Base-by-base conservation (phyloP, 1,139 yeast genomes). In the Diutina neorugosa region DNA sequence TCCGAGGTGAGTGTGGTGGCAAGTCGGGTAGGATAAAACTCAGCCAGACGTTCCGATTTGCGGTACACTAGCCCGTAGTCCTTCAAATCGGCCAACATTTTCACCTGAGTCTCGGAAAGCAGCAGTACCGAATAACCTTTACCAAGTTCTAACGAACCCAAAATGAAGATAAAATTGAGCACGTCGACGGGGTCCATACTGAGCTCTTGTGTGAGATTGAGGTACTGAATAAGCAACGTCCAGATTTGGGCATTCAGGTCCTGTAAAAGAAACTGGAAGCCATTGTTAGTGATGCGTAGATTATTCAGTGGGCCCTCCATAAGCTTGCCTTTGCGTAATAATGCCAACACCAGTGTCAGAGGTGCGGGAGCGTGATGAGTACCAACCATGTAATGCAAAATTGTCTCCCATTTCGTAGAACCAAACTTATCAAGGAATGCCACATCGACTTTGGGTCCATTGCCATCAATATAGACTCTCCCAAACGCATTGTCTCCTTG, bases 181-280 rank as follows among this genome's bases (percentile, higher is more conserved):
- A 93, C 96, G 63, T 94, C 98, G 27, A 93, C 98, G 0, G 96
- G 94, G 67, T 93, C 96, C 96, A 91, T 88, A 62, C 86, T 82
- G 52, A 88, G 74, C 50, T 83, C 83, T 61, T 88, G 94, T 0
- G 97, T 81, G 75, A 89, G 78, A 63, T 86, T 86, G 57, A 94
- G 71, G 64, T 94, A 94, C 65, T 93, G 97, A 52, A 93, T 70
- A 47, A 93, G 69, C 44, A 93, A 71, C 0, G 96, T 85, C 99
- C 99, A 93, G 16, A 93, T 85, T 67, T 93, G 99, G 1, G 96
- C 88, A 65, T 89, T 90, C 31, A 86, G 86, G 62, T 91, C 97
- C 65, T 93, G 98, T 51, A 93, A 70, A 56, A 93, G 69, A 63
- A 93, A 93, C 69, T 93, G 98, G 65, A 93, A 93, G 19, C 99